Conservation (phyloP, 306 rosid genomes). For the Pterocarpus macrocarpus region DNA sequence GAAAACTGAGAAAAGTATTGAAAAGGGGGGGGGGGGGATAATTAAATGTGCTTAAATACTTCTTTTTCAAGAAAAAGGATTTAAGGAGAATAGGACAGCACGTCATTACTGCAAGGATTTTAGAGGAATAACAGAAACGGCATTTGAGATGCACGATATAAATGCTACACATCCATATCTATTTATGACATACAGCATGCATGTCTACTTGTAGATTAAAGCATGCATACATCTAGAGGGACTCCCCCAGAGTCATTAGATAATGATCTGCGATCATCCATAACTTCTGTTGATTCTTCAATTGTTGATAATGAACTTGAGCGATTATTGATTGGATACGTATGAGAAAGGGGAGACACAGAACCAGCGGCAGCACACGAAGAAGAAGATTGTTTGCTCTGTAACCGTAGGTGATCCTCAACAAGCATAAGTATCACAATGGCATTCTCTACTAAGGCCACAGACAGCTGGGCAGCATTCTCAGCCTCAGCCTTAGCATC, state of each 20-base stretch:
- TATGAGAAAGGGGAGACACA: constrained; percentile 71
- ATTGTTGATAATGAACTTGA: constrained; percentile 52
- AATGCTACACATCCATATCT: constrained; percentile 34
- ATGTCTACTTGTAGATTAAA: constrained; percentile 32
- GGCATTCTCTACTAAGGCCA: constrained; percentile 97
- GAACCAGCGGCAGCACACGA: constrained; percentile 66
- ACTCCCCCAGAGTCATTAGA: constrained; percentile 70
- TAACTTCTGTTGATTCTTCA: constrained; percentile 61
- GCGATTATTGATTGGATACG: constrained; percentile 56
- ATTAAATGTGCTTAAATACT: neutral
- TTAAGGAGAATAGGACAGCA: constrained; percentile 25
- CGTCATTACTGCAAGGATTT: constrained; percentile 27
- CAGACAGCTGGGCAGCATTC: constrained; percentile 96
- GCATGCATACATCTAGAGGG: constrained; percentile 77
- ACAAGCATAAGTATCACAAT: constrained; percentile 98
- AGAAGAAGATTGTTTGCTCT: constrained; percentile 79
- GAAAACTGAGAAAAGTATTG: neutral
- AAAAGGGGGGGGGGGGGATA: too few relatives aligned
- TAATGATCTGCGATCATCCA: constrained; percentile 52
- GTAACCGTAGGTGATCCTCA: constrained; percentile 98
- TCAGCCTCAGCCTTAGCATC: constrained; percentile 95
- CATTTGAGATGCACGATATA: constrained; percentile 29
- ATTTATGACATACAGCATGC: constrained; percentile 36
- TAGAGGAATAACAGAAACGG: constrained; percentile 28
- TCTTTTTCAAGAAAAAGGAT: neutral